phyloP scores from a whole-genome alignment of 23 red algal genomes.

The Agarophyton chilense region DNA sequence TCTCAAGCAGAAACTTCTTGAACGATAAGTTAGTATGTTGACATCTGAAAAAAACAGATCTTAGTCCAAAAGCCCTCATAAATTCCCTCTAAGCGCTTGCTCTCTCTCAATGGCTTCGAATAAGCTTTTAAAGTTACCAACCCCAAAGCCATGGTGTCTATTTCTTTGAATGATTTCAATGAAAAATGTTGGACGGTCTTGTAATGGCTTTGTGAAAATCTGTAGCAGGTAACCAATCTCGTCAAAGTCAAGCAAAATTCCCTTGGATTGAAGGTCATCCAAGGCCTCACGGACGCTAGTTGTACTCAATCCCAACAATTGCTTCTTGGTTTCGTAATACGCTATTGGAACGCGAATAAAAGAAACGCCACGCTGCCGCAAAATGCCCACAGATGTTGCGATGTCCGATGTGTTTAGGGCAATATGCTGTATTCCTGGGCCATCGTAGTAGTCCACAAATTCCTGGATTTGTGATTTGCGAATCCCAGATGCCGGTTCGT shows the following conservation, averaged over 20 bases:
- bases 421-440: constrained; percentile 97
- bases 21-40: constrained; percentile 11
- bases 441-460: constrained; percentile 96
- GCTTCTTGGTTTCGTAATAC: constrained; percentile 86
- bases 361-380: constrained; percentile 76
- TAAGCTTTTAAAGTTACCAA: constrained; percentile 95
- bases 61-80: constrained; percentile 16
- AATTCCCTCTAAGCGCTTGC: constrained; percentile 88
- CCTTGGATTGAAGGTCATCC: constrained; percentile 67
- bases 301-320: constrained; percentile 49
- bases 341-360: constrained; percentile 89
- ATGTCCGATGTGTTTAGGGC: constrained; percentile 89
- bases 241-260: constrained; percentile 96
- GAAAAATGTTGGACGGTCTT: constrained; percentile 94
- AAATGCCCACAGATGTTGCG: constrained; percentile 61
- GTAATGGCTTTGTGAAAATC: constrained; percentile 92
- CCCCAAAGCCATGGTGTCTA: constrained; percentile 92
- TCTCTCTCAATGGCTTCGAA: constrained; percentile 98
- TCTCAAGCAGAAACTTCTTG: not conserved
- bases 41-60: not conserved
- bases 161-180: constrained; percentile 94
- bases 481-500: constrained; percentile 77
- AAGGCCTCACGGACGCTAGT: constrained; percentile 71
- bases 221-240: constrained; percentile 93
- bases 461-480: constrained; percentile 95